Base-by-base conservation (phyloP, 805 yeast species). In the Candida coleopterorum region DNA sequence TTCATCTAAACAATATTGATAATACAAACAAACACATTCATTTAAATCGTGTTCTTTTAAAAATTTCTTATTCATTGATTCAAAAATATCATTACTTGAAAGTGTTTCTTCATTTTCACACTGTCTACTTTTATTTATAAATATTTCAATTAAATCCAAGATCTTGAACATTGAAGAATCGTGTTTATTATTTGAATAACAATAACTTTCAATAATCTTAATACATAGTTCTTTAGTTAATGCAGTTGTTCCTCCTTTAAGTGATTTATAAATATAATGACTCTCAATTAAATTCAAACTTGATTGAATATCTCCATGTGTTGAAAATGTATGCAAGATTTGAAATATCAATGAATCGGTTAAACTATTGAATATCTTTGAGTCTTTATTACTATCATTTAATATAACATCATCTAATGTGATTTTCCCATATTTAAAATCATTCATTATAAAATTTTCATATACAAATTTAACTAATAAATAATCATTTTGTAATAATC, bases 291-390 rank as follows among this genome's bases (percentile, higher is more conserved):
- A 45, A 5, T 50, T 38, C 8, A 63, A 38, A 2, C 68, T 55
- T 55, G 54, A 58, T 11, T 50, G 33, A 5, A 64, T 61, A 42
- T 68, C 73, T 5, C 73, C 73, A 34, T 58, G 49, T 4, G 49
- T 40, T 2, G 68, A 46, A 9, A 67, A 49, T 0, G 55, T 46
- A 23, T 57, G 62, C 18, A 68, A 47, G 5, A 62, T 53, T 33
- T 48, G 53, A 22, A 43, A 39, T 5, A 62, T 42, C 23, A 55
- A 43, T 3, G 41, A 32, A 12, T 56, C 60, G 9, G 47, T 51
- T 4, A 62, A 32, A 1, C 58, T 42, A 17, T 39, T 37, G 22
- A 52, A 45, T 12, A 48, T 29, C 31, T 16, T 28, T 17, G 30
- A 35, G 10, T 24, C 34, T 28, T 8, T 7, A 8, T 4, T 4